A percentile compares a stretch with the other conserved stretches of the same genome.
Evolutionary conservation across 2,329 filamentous ascomycete species (phyloP).

Genomic region (Aspergillus quadrilineatus): DNA sequence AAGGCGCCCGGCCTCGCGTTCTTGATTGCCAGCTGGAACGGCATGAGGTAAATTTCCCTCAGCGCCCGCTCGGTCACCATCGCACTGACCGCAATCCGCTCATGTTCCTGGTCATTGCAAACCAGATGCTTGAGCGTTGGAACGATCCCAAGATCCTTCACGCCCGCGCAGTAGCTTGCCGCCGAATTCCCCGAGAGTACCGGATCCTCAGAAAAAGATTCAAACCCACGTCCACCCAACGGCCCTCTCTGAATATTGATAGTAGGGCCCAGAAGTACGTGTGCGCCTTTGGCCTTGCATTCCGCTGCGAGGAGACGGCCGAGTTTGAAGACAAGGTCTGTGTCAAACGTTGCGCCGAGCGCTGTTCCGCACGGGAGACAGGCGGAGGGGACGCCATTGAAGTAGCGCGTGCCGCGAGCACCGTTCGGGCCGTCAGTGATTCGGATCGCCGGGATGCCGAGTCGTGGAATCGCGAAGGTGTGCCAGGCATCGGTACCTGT

Average conservation of each 20-base stretch:
- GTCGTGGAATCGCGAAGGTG: slow-evolving; percentile 61
- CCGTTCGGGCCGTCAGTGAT: slow-evolving; percentile 70
- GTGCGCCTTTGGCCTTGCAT: slow-evolving; percentile 68
- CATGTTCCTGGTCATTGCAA: slow-evolving; percentile 49
- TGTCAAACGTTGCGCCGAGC: slow-evolving; percentile 77
- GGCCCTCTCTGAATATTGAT: slow-evolving; percentile 81
- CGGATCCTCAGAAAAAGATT: slow-evolving; percentile 83
- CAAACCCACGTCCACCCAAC: slow-evolving; percentile 80
- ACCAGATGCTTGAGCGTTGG: slow-evolving; percentile 72
- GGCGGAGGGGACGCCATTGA: slow-evolving; percentile 68
- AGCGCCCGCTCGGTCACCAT: slow-evolving; percentile 54
- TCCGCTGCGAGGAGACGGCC: slow-evolving; percentile 71
- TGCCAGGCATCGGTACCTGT: slow-evolving; percentile 64
- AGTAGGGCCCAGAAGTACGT: slow-evolving; percentile 73
- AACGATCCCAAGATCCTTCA: slow-evolving; percentile 71
- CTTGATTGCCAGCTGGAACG: slow-evolving; percentile 61
- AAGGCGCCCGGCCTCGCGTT: slow-evolving; percentile 56
- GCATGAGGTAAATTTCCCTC: slow-evolving; percentile 64
- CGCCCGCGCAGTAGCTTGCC: slow-evolving; percentile 65
- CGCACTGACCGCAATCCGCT: slow-evolving; percentile 44
- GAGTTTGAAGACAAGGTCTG: slow-evolving; percentile 65
- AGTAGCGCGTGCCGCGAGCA: slow-evolving; percentile 66
- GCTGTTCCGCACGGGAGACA: slow-evolving; percentile 78
- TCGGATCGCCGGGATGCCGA: slow-evolving; percentile 64
- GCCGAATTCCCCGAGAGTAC: slow-evolving; percentile 72